Percentiles rank a stretch among this genome's conserved stretches.
Conservation (phyloP, 202 grass and related monocot genomes). For the Carex arenaria region DNA sequence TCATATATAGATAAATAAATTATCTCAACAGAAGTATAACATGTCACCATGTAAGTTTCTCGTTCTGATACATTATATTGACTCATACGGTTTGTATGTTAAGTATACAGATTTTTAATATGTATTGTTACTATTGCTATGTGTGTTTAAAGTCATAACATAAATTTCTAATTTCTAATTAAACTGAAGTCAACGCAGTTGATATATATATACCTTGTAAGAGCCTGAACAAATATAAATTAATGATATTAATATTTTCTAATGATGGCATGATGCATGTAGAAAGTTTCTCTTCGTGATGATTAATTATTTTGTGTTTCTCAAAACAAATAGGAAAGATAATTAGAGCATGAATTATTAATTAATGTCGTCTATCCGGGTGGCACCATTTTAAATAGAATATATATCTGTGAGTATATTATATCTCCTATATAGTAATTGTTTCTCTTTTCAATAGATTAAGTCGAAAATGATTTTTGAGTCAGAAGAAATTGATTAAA, state of each 20-base stretch:
- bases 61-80: no score
- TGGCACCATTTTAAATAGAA: slow-evolving; percentile 7
- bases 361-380: background rate
- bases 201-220: background rate
- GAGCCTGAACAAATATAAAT: background rate
- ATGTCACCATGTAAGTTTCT: background rate
- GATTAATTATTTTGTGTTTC: background rate
- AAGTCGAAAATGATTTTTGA: background rate
- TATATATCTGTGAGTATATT: background rate
- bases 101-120: no score
- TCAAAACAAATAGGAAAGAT: background rate
- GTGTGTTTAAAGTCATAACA: background rate
- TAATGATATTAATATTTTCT: background rate
- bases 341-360: background rate
- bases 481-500: slow-evolving; percentile 8
- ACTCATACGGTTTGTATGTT: background rate
- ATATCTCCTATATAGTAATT: background rate
- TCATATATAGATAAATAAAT: background rate
- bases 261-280: background rate
- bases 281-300: background rate
- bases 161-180: background rate
- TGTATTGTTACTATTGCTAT: background rate
- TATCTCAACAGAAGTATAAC: background rate
- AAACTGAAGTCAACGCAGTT: background rate
- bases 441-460: background rate